These are phyloP conservation scores for Citrus inodora DNA, from an alignment of 345 rosid genomes.

Conservation along the genomic window DNA sequence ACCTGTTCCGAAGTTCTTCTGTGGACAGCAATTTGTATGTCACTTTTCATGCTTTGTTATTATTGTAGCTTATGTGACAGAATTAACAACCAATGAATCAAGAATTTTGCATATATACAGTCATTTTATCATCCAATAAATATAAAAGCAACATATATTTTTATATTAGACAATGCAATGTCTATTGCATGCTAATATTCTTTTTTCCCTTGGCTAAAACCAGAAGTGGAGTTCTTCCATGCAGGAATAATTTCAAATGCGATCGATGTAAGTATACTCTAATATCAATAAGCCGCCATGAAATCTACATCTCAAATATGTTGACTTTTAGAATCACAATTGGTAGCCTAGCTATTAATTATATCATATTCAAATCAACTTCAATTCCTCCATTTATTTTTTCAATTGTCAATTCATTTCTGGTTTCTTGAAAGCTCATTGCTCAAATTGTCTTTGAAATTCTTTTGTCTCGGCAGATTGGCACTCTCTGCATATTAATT, in stretches of 20 bases:
- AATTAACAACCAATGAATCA: not conserved
- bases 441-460: not conserved
- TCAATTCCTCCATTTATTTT: not conserved
- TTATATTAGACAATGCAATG: not conserved
- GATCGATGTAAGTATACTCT: constrained; percentile 43
- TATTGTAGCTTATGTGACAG: not conserved
- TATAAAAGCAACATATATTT: not conserved
- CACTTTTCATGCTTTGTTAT: constrained; percentile 4
- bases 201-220: not conserved
- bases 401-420: not conserved
- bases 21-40: constrained; percentile 43
- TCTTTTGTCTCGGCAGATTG: constrained; percentile 32
- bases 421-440: not conserved
- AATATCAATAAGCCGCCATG: not conserved
- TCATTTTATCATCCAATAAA: not conserved
- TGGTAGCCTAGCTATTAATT: not conserved
- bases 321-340: not conserved
- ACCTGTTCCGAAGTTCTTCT: constrained; percentile 55
- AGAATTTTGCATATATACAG: not conserved
- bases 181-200: not conserved
- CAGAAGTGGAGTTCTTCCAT: constrained; percentile 48
- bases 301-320: not conserved
- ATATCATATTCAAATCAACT: not conserved
- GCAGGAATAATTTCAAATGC: constrained; percentile 51
- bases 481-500: constrained; percentile 53